Base-by-base conservation (phyloP, 345 rosid genomes). In the Pistacia vera region DNA sequence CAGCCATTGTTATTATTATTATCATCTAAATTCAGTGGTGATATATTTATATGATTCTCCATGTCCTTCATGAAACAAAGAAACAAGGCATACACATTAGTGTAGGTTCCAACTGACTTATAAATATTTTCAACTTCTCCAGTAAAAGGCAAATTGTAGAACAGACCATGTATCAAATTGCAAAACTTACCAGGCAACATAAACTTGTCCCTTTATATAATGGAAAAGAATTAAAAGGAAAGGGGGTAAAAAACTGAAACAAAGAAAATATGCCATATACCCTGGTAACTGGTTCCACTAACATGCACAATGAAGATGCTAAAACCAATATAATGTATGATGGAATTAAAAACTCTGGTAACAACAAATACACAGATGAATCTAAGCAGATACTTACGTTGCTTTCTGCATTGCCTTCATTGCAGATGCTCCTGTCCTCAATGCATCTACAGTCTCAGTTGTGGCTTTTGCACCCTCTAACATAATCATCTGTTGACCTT, bases 331-430 rank as follows among this genome's bases (percentile, higher is more conserved):
- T 41, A 67, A 65, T 5, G 70, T 64, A 83, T 54, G 16, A 61
- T 11, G 16, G 62, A 61, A 63, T 12, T 13, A 4, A 44, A 68
- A 38, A 30, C 14, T 56, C 54, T 2, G 8, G 20, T 14, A 51
- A 22, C 17, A 11, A n/a, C 1, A 51, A 8, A 17, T 5, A 71
- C 11, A 5, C 20, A 30, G 54, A 22, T 22, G 25, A 22, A 22
- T 22, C 20, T 58, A 68, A 71, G 38, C 1, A 60, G 18, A 8
- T 46, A 88, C 94, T 61, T 84, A 95, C 97, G 94, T 91, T 67
- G 94, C 95, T 84, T 93, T 90, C 89, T 93, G 94, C 99, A 92
- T 93, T 35, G 97, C 95, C 86, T 93, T 89, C 97, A 88, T 90
- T 8, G 97, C 86, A 66, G 97, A 51, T 66, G 98, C 99, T 71